Percentiles rank a stretch among this genome's conserved stretches.
Evolutionary conservation across 2,329 filamentous ascomycete species (phyloP).

Genomic region (Exophiala lecanii-corni): DNA sequence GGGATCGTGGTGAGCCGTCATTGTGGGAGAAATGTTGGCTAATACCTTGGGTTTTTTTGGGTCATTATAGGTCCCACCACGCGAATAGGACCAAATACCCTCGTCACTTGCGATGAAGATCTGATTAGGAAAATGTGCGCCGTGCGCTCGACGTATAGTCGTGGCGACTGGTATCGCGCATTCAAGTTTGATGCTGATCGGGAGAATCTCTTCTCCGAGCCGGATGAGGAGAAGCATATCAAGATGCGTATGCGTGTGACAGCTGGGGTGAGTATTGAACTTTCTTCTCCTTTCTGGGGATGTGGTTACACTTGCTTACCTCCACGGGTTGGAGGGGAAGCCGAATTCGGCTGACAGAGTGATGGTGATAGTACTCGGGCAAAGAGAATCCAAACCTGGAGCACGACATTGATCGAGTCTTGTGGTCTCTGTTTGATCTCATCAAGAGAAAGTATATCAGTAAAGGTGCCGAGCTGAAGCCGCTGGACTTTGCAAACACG

Average conservation of each 20-base stretch:
- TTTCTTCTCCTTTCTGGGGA: not conserved
- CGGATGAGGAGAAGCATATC: conserved; percentile 46
- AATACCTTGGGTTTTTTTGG: too few species aligned
- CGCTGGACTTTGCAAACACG: conserved; percentile 46
- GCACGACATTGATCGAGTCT: conserved; percentile 44
- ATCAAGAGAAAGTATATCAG: conserved; percentile 38
- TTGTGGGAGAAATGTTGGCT: too few species aligned
- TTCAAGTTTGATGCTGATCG: conserved; percentile 50
- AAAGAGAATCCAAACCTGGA: conserved; percentile 52
- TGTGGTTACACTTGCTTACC: too few species aligned
- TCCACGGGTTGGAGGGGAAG: too few species aligned
- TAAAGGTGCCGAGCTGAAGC: conserved; percentile 26
- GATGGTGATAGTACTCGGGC: conserved; percentile 43
- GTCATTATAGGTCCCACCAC: conserved; percentile 31
- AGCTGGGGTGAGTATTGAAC: conserved; percentile 41
- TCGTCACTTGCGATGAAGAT: conserved; percentile 48
- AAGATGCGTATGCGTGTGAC: conserved; percentile 47
- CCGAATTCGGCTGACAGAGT: too few species aligned
- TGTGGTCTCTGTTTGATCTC: conserved; percentile 49
- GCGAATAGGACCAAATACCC: conserved; percentile 45
- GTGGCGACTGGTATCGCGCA: conserved; percentile 43
- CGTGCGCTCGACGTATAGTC: conserved; percentile 25
- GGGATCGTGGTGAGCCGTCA: too few species aligned
- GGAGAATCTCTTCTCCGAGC: conserved; percentile 52
- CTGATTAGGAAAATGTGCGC: conserved; percentile 32